These are phyloP conservation scores for Chlamydomonas urium DNA, from an alignment of 139 green algal species.

Conservation along the genomic window DNA sequence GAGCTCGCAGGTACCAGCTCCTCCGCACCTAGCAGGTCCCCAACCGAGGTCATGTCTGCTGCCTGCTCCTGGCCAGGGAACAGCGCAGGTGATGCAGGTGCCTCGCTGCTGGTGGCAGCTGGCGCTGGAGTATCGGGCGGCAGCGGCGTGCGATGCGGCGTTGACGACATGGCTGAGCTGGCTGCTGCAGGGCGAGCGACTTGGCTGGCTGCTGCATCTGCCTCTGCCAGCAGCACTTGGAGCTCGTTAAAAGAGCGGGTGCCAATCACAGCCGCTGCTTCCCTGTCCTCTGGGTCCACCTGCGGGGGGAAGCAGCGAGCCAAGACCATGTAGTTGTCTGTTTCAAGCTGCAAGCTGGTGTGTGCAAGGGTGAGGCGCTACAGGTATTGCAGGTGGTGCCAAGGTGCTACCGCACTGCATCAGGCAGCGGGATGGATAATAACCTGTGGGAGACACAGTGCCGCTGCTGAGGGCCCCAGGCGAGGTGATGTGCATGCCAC, in stretches of 20 bases:
- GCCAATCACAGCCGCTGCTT: constrained; percentile 27
- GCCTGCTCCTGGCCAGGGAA: not conserved
- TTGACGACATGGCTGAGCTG: not conserved
- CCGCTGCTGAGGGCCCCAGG: not conserved
- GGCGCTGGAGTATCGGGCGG: not conserved
- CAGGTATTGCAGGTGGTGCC: too few relatives aligned
- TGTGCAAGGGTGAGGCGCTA: too few relatives aligned
- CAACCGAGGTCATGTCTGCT: not conserved
- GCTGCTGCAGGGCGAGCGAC: not conserved
- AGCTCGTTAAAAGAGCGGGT: constrained; percentile 79
- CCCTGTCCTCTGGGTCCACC: constrained; percentile 20
- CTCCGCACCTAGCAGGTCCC: not conserved
- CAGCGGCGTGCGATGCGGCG: too few relatives aligned
- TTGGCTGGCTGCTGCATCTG: not conserved
- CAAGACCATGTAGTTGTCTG: too few relatives aligned
- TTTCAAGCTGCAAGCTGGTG: too few relatives aligned
- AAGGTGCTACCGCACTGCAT: too few relatives aligned
- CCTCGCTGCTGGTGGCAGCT: not conserved
- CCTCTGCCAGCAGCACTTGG: not conserved
- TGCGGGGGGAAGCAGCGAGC: not conserved
- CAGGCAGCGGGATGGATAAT: too few relatives aligned
- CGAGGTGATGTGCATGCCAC: too few relatives aligned
- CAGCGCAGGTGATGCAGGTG: not conserved
- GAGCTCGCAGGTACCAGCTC: too few relatives aligned
- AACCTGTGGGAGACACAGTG: too few relatives aligned